phyloP scores from a whole-genome alignment of 2,329 filamentous ascomycete species.

The Claviceps africana region DNA sequence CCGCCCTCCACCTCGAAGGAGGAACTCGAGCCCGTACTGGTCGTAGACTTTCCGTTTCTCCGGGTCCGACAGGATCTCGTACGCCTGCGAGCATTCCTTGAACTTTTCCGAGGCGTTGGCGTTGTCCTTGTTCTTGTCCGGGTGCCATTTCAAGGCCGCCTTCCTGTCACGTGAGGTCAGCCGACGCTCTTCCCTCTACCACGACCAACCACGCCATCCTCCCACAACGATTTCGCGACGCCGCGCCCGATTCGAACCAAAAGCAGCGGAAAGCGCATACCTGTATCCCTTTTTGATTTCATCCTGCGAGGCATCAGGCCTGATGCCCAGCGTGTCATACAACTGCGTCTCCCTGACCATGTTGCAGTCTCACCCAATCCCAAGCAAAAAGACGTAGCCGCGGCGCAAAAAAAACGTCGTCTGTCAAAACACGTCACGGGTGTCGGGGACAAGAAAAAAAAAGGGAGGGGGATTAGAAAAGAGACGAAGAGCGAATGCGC shows the following conservation, averaged over 20 bases:
- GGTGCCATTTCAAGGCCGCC: slow-evolving; percentile 80
- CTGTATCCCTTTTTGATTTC: slow-evolving; percentile 96
- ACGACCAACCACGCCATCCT: too few species aligned
- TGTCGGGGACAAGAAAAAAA: too few species aligned
- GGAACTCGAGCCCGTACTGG: slow-evolving; percentile 83
- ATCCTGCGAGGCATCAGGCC: slow-evolving; percentile 70
- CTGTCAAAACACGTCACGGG: not conserved
- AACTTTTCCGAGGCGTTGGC: slow-evolving; percentile 80
- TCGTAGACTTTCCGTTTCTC: slow-evolving; percentile 96
- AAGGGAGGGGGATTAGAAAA: too few species aligned
- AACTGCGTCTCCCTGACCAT: slow-evolving; percentile 96
- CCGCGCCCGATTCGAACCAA: not conserved
- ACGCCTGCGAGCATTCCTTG: slow-evolving; percentile 95
- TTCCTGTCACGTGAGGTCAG: slow-evolving; percentile 41
- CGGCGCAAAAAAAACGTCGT: not conserved
- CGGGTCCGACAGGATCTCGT: slow-evolving; percentile 93
- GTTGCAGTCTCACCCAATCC: slow-evolving; percentile 15
- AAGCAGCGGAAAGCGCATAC: slow-evolving; percentile 29
- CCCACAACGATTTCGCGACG: not conserved
- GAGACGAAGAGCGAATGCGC: not conserved
- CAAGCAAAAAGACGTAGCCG: not conserved
- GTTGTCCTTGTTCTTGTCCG: slow-evolving; percentile 96
- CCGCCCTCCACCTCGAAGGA: slow-evolving; percentile 59
- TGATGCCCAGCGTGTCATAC: slow-evolving; percentile 73
- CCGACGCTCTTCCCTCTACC: not conserved